A percentile compares a stretch with the other conserved stretches of the same genome.
Evolutionary conservation across 2,329 filamentous ascomycete genomes (phyloP).

Genomic region (Neonectria neomacrospora): DNA sequence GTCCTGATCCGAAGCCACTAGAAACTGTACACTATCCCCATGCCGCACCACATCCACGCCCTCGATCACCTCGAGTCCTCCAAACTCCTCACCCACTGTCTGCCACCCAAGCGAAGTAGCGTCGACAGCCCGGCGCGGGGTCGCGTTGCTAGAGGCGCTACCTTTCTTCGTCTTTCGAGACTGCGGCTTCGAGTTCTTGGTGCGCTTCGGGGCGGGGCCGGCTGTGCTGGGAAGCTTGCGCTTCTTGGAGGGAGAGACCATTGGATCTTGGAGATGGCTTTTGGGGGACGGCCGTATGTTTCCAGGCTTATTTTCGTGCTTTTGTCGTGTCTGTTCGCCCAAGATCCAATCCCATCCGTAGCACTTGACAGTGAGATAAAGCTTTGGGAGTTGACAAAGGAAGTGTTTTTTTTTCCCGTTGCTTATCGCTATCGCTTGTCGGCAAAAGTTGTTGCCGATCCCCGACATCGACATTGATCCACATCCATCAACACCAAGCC

Average conservation of each 20-base stretch:
- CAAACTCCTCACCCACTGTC: constrained; percentile 94
- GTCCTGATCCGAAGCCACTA: constrained; percentile 49
- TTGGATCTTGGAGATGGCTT: constrained; percentile 35
- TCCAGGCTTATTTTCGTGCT: not conserved
- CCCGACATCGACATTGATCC: constrained; percentile 32
- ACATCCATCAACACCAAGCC: constrained; percentile 4
- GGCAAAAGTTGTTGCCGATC: constrained; percentile 40
- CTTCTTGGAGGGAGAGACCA: constrained; percentile 51
- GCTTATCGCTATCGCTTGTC: constrained; percentile 33
- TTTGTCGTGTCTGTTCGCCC: not conserved
- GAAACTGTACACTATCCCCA: constrained; percentile 68
- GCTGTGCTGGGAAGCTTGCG: constrained; percentile 51
- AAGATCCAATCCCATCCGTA: not conserved
- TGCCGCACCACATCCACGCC: constrained; percentile 85
- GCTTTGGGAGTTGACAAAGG: constrained; percentile 4
- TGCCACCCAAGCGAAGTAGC: constrained; percentile 66
- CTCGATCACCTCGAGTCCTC: constrained; percentile 89
- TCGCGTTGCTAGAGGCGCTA: constrained; percentile 39
- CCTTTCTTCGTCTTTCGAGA: constrained; percentile 45
- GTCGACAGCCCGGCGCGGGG: constrained; percentile 50
- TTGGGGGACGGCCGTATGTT: constrained; percentile 5
- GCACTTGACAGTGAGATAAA: constrained; percentile 23
- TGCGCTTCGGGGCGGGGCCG: constrained; percentile 51
- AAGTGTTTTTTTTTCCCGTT: constrained; percentile 33
- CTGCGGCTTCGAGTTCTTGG: constrained; percentile 45